Evolutionary conservation across 257 asterid genomes (phyloP), one percentile per base, ranked within the genome.

Genomic region (Nicotiana knightiana): DNA sequence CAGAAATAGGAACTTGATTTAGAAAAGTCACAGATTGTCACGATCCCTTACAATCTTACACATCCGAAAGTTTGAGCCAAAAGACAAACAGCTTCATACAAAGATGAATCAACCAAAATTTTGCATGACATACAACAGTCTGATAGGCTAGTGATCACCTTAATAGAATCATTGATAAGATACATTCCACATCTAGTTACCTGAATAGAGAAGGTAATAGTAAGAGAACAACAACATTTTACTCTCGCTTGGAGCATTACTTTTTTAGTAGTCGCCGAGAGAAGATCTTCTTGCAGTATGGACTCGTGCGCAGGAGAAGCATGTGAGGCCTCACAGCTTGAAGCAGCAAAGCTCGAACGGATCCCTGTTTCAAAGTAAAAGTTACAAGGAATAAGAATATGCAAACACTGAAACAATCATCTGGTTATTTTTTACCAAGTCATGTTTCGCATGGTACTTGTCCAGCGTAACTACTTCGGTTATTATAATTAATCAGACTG

Each of bases 201-300:
- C 83, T 11, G 62, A 71, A 76, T 3, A 26, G 77, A 26, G 16
- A 75, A 64, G 32, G 16, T n/a, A 55, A 51, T 30, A 70, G 78
- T 80, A 37, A 32, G 13, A 6, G 26, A 73, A 82, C 71, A 80
- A 85, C 89, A 84, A 77, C 85, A 83, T 12, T 76, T 82, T 68
- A 76, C 46, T 39, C 35, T 43, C 58, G 30, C 17, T 63, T 67
- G 16, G 6, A 80, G 24, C 21, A 85, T 84, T 87, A 83, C 85
- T 88, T 86, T 82, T 86, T 86, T 81, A 86, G 65, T 55, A 88
- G 85, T 73, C 59, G 85, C 46, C 83, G 85, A 10, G 91, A 83
- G 84, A 88, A 88, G 64, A 88, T 88, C 82, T 85, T 88, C 85
- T 86, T 88, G 87, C 91, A 85, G 83, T 83, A 85, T 57, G 91